Percentiles rank a stretch among this genome's conserved stretches.
These are phyloP conservation scores for Aspergillus sp. DNA, from an alignment of 2,329 filamentous ascomycete genomes.

Conservation along the genomic window DNA sequence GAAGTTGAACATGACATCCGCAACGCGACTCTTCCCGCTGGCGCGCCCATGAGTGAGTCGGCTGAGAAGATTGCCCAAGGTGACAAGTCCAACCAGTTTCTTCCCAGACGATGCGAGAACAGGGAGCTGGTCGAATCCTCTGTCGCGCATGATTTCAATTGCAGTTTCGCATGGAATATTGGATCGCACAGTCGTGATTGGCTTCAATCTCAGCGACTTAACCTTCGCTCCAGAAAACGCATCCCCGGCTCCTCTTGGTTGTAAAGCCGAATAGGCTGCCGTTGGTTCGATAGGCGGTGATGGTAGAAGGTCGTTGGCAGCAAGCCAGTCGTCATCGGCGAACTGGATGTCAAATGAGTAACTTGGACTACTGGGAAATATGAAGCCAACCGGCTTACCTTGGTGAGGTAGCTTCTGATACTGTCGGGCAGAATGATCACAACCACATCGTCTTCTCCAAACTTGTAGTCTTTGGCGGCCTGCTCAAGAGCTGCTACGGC, in stretches of 20 bases:
- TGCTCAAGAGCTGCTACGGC: conserved; percentile 75
- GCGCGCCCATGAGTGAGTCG: conserved; percentile 81
- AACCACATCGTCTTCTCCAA: conserved; percentile 75
- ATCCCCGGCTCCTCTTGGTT: conserved; percentile 45
- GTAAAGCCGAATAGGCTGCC: conserved; percentile 20
- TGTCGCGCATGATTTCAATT: conserved; percentile 96
- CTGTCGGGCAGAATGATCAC: conserved; percentile 92
- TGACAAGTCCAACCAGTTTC: conserved; percentile 83
- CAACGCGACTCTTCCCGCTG: conserved; percentile 62
- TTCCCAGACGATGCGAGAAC: conserved; percentile 64
- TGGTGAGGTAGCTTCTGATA: conserved; percentile 93
- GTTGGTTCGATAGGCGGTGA: conserved; percentile 43
- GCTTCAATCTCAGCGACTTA: conserved; percentile 76
- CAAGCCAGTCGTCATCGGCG: conserved; percentile 97
- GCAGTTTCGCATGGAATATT: conserved; percentile 70
- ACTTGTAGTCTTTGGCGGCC: conserved; percentile 66
- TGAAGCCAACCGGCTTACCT: conserved; percentile 39
- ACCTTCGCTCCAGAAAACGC: conserved; percentile 73
- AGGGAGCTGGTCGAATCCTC: conserved; percentile 94
- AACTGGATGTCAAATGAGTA: conserved; percentile 46
- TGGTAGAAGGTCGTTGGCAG: conserved; percentile 84
- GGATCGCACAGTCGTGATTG: conserved; percentile 74
- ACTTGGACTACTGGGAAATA: not conserved
- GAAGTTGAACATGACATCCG: conserved; percentile 96
- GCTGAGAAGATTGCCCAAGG: conserved; percentile 85